phyloP scores from a whole-genome alignment of 805 yeast genomes.

The Cyberlindnera bimundalis region DNA sequence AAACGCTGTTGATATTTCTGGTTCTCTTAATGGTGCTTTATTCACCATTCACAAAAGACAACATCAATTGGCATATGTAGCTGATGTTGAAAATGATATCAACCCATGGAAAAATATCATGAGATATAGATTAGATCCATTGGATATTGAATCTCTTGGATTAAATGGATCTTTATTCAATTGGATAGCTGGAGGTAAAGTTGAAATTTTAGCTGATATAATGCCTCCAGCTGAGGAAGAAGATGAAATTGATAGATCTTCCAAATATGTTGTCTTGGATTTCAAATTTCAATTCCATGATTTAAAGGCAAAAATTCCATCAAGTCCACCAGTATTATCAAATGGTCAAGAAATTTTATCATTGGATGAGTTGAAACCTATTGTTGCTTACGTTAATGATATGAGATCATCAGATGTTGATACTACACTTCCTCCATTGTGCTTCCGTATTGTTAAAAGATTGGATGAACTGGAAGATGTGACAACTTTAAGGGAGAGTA shows the following conservation, averaged over 20 bases:
- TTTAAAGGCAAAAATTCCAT: slow-evolving; percentile 52
- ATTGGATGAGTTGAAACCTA: slow-evolving; percentile 54
- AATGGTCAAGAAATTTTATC: slow-evolving; percentile 55
- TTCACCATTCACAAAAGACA: slow-evolving; percentile 78
- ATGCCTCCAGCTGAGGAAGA: slow-evolving; percentile 58
- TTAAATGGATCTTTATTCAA: slow-evolving; percentile 40
- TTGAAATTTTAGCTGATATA: slow-evolving; percentile 68
- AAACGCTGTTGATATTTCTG: slow-evolving; percentile 67
- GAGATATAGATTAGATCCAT: slow-evolving; percentile 40
- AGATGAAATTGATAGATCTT: slow-evolving; percentile 13
- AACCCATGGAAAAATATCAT: slow-evolving; percentile 50
- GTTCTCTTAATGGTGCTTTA: slow-evolving; percentile 70
- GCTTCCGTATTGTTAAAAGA: slow-evolving; percentile 45
- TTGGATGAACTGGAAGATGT: slow-evolving; percentile 40
- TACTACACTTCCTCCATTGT: slow-evolving; percentile 29
- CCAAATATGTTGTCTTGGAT: slow-evolving; percentile 63
- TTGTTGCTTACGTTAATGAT: slow-evolving; percentile 59
- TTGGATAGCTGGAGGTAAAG: slow-evolving; percentile 71
- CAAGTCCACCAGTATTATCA: slow-evolving; percentile 47
- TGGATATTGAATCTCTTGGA: slow-evolving; percentile 36
- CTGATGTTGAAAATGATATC: slow-evolving; percentile 34
- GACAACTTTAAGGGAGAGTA: slow-evolving; percentile 38
- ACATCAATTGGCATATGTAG: slow-evolving; percentile 46
- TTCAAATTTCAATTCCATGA: slow-evolving; percentile 62
- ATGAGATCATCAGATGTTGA: slow-evolving; percentile 30